Percentiles rank a stretch among this genome's conserved stretches.
These are phyloP conservation scores for Funneliformis geosporum DNA, from an alignment of 192 early-diverging fungal genomes.

Conservation along the genomic window DNA sequence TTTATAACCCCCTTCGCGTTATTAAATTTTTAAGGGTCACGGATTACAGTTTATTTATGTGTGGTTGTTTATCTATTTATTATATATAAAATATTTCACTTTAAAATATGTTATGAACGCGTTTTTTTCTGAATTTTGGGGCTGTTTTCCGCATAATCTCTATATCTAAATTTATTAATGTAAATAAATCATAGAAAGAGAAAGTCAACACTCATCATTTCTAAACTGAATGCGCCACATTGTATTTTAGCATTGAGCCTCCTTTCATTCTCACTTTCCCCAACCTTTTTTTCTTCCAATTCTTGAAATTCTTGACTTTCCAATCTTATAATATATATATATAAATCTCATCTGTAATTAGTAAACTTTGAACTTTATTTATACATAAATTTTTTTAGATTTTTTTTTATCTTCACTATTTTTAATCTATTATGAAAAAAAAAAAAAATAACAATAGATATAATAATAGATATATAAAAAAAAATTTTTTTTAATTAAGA, in stretches of 20 bases:
- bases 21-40: neutral
- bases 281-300: neutral
- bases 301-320: conserved; percentile 9
- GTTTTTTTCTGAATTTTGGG: neutral
- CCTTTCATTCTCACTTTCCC: neutral
- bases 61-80: neutral
- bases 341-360: neutral
- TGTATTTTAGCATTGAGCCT: neutral
- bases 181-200: too few species aligned
- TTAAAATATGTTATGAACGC: neutral
- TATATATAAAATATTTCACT: neutral
- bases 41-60: neutral
- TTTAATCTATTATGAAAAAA: neutral
- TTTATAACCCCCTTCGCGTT: neutral
- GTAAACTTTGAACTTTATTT: too few species aligned
- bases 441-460: neutral
- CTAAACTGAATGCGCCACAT: neutral
- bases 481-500: too few species aligned
- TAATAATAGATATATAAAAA: neutral
- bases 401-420: neutral
- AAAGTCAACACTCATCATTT: neutral
- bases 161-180: neutral
- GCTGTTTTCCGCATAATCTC: neutral
- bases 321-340: neutral
- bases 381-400: too few species aligned